Evolutionary conservation across 768 basidiomycete genomes (phyloP).

Genomic region (Russula compacta): DNA sequence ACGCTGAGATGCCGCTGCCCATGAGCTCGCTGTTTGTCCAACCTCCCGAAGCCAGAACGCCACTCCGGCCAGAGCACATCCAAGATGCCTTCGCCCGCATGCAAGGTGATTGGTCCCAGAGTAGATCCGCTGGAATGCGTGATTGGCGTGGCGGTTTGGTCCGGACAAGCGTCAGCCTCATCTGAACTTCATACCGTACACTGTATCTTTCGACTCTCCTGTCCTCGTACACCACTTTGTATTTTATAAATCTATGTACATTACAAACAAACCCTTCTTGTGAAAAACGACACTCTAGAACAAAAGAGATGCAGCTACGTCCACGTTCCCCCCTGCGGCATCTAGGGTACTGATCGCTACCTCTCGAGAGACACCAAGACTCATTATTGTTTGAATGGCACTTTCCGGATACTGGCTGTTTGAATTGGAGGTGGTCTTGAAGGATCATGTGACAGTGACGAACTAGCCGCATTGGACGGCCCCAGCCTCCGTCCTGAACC

Average conservation of each 20-base stretch:
- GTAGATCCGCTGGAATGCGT: conserved; percentile 75
- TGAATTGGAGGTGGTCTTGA: not conserved
- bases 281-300: conserved; percentile 43
- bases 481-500: conserved; percentile 61
- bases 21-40: conserved; percentile 70
- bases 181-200: conserved; percentile 32
- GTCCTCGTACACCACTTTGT: conserved; percentile 9
- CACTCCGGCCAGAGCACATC: conserved; percentile 76
- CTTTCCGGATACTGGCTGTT: conserved; percentile 43
- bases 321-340: conserved; percentile 78
- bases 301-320: conserved; percentile 79
- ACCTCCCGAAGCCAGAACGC: conserved; percentile 71
- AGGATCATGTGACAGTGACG: conserved; percentile 21
- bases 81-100: conserved; percentile 87
- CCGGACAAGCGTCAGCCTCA: conserved; percentile 70
- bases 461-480: conserved; percentile 29
- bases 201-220: not conserved
- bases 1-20: conserved; percentile 53
- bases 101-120: conserved; percentile 78
- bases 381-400: conserved; percentile 56
- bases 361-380: conserved; percentile 69
- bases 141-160: conserved; percentile 85
- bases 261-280: not conserved
- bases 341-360: conserved; percentile 68
- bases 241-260: conserved; percentile 21